A percentile compares a stretch with the other conserved stretches of the same genome.
phyloP scores from a whole-genome alignment of 805 yeast species.

The Danielia oregonensis region DNA sequence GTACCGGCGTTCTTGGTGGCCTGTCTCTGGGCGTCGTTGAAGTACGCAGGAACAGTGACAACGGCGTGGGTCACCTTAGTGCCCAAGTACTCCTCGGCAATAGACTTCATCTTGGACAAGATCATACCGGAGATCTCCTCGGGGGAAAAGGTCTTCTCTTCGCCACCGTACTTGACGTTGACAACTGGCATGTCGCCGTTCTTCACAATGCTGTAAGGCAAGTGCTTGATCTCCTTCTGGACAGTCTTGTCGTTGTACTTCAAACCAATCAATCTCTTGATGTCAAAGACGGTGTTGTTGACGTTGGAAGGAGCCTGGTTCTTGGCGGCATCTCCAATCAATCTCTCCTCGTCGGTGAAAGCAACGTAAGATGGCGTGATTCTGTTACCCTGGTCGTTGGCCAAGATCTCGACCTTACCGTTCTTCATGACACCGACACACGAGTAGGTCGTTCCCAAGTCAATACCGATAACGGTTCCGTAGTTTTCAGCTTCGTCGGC shows the following conservation, averaged over 20 bases:
- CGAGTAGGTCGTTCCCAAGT: slow-evolving; percentile 90
- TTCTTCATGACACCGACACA: slow-evolving; percentile 94
- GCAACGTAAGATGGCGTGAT: slow-evolving; percentile 96
- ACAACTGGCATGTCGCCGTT: slow-evolving; percentile 76
- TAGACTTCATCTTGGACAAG: slow-evolving; percentile 73
- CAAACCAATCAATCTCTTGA: slow-evolving; percentile 92
- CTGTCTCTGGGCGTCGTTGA: slow-evolving; percentile 21
- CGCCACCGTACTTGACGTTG: slow-evolving; percentile 79
- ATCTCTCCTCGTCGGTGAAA: slow-evolving; percentile 87
- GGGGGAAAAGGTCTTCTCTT: slow-evolving; percentile 83
- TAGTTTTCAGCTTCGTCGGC: slow-evolving; percentile 38
- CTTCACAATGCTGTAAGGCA: slow-evolving; percentile 79
- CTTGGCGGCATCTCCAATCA: slow-evolving; percentile 96
- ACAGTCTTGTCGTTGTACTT: slow-evolving; percentile 33
- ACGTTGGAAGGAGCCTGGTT: slow-evolving; percentile 97
- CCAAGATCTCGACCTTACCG: slow-evolving; percentile 91
- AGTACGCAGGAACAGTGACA: slow-evolving; percentile 21
- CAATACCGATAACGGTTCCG: slow-evolving; percentile 89
- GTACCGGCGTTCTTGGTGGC: slow-evolving; percentile 22
- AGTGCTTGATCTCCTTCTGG: slow-evolving; percentile 71
- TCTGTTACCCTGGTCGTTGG: slow-evolving; percentile 98
- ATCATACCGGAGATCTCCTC: slow-evolving; percentile 96
- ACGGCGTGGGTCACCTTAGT: slow-evolving; percentile 20
- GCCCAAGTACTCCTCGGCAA: slow-evolving; percentile 20
- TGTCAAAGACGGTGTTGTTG: slow-evolving; percentile 83